These are phyloP conservation scores for Penicillium sp. DNA, from an alignment of 2,329 filamentous ascomycete species.

Conservation along the genomic window DNA sequence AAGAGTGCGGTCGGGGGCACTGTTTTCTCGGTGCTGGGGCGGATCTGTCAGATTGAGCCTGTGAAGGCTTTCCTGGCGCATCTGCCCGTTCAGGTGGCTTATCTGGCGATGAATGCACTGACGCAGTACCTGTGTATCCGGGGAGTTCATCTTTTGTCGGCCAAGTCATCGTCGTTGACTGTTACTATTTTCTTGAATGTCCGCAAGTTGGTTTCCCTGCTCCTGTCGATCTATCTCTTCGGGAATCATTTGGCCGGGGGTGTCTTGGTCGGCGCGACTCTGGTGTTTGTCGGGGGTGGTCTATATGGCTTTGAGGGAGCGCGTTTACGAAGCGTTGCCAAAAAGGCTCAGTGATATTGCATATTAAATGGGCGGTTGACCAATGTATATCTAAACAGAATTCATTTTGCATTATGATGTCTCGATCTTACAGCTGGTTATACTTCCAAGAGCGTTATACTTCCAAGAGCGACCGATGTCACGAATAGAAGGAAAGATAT, in stretches of 20 bases:
- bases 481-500: constrained; percentile 5
- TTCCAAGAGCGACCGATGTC: not conserved
- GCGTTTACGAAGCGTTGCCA: constrained; percentile 30
- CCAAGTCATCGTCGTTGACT: constrained; percentile 83
- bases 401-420: not conserved
- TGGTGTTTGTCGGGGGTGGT: constrained; percentile 89
- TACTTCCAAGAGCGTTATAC: not conserved
- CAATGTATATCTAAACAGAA: not conserved
- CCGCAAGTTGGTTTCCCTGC: constrained; percentile 83
- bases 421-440: not conserved
- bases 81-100: constrained; percentile 38
- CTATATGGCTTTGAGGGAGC: constrained; percentile 75
- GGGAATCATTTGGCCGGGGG: constrained; percentile 75
- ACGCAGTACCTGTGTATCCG: constrained; percentile 95
- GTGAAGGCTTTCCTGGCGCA: constrained; percentile 26
- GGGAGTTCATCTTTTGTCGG: constrained; percentile 90
- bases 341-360: constrained; percentile 19
- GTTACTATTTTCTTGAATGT: constrained; percentile 97
- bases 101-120: constrained; percentile 57
- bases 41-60: constrained; percentile 18
- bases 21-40: constrained; percentile 13
- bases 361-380: not conserved
- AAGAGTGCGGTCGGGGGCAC: not conserved
- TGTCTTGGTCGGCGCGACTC: constrained; percentile 73
- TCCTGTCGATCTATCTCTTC: constrained; percentile 91